Evolutionary conservation across 1,284 basidiomycete species (phyloP).

Genomic region (Melampsora larici-populina): DNA sequence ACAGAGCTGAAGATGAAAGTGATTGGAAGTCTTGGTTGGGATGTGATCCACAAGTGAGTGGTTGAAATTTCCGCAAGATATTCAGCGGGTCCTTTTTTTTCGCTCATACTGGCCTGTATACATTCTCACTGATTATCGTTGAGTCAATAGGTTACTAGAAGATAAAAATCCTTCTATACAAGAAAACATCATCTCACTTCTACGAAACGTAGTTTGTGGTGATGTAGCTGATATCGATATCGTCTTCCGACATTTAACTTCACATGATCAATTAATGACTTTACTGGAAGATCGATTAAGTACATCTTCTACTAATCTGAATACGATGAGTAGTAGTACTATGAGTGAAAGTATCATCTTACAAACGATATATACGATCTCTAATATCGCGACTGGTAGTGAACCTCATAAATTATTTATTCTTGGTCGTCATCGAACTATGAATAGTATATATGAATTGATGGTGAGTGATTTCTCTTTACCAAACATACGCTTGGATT

Average conservation of each 20-base stretch:
- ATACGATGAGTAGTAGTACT: slow-evolving; percentile 5
- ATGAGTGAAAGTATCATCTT: slow-evolving; percentile 33
- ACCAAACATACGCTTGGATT: too few species aligned
- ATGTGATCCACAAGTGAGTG: slow-evolving; percentile 46
- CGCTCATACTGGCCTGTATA: too few species aligned
- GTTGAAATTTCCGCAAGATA: too few species aligned
- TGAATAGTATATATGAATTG: slow-evolving; percentile 27
- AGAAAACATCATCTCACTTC: slow-evolving; percentile 39
- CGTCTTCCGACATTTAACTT: slow-evolving; percentile 20
- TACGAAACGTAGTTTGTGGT: slow-evolving; percentile 38
- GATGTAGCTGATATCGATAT: slow-evolving; percentile 38
- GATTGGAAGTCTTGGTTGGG: slow-evolving; percentile 46
- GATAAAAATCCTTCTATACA: slow-evolving; percentile 39
- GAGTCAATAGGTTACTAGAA: slow-evolving; percentile 18
- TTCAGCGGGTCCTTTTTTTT: too few species aligned
- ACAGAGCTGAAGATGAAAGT: slow-evolving; percentile 46
- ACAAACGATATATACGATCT: slow-evolving; percentile 40
- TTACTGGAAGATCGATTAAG: slow-evolving; percentile 27
- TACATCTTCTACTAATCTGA: background rate
- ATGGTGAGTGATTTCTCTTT: slow-evolving; percentile 18
- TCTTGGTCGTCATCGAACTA: slow-evolving; percentile 20
- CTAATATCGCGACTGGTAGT: slow-evolving; percentile 36
- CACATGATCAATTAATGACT: slow-evolving; percentile 5
- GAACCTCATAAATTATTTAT: slow-evolving; percentile 23
- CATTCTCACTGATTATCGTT: background rate